Evolutionary conservation across 2,329 filamentous ascomycete species (phyloP).

Genomic region (Hirsutella thompsonii): DNA sequence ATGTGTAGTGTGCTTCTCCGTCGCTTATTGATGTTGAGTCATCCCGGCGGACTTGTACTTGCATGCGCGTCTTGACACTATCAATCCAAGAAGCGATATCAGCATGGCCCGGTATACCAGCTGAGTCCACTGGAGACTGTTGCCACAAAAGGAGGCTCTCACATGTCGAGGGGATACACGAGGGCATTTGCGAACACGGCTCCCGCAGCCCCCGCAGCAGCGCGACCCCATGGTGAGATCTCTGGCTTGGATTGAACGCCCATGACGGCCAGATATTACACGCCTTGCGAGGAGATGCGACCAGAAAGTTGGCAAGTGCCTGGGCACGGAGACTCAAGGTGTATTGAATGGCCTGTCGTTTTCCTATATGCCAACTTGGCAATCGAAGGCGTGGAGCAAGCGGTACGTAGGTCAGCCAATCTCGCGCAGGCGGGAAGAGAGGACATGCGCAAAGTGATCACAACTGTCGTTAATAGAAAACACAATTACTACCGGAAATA

Average conservation of each 20-base stretch:
- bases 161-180: conserved; percentile 96
- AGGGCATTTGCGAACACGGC: conserved; percentile 90
- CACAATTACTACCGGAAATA: too few relatives aligned
- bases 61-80: conserved; percentile 90
- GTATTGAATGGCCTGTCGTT: too few relatives aligned
- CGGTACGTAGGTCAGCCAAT: too few relatives aligned
- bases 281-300: too few relatives aligned
- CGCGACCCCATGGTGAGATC: conserved; percentile 85
- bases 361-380: too few relatives aligned
- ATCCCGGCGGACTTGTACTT: conserved; percentile 73
- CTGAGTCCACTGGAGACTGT: background rate
- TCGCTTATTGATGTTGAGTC: conserved; percentile 21
- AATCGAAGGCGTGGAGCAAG: background rate
- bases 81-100: background rate
- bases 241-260: conserved; percentile 49
- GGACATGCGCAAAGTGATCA: too few relatives aligned
- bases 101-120: background rate
- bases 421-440: too few relatives aligned
- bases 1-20: conserved; percentile 61
- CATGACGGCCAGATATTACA: conserved; percentile 20
- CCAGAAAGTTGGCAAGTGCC: too few relatives aligned
- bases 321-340: too few relatives aligned
- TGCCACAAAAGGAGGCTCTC: conserved; percentile 22
- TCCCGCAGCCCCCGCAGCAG: conserved; percentile 82
- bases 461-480: too few relatives aligned